phyloP scores from a whole-genome alignment of 2,329 filamentous ascomycete genomes.

The Fusarium sp. region DNA sequence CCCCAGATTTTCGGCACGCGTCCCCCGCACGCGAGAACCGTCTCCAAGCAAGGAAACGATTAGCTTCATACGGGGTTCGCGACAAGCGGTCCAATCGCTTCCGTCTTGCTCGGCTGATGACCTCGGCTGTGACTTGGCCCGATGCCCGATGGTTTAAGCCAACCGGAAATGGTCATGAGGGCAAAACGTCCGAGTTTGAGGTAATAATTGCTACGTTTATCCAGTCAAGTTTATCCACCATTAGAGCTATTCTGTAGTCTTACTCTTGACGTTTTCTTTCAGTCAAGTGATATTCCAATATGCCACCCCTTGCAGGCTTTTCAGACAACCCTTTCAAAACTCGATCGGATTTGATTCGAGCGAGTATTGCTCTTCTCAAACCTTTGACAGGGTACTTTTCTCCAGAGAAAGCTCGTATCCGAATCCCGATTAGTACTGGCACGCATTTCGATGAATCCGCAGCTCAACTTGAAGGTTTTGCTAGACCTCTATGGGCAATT shows the following conservation, averaged over 20 bases:
- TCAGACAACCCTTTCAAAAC: conserved; percentile 54
- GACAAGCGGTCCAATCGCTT: conserved; percentile 29
- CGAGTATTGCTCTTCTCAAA: conserved; percentile 49
- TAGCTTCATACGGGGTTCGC: background rate
- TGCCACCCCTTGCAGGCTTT: conserved; percentile 55
- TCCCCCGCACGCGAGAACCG: conserved; percentile 18
- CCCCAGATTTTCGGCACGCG: background rate
- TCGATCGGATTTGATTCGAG: conserved; percentile 51
- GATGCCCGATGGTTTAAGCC: conserved; percentile 23
- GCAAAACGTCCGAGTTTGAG: background rate
- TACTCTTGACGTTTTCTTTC: background rate
- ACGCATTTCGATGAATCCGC: conserved; percentile 58
- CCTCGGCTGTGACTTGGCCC: conserved; percentile 22
- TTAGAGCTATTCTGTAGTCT: background rate
- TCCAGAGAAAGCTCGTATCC: conserved; percentile 49
- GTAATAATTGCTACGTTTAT: background rate
- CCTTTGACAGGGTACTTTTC: conserved; percentile 52
- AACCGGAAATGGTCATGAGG: background rate
- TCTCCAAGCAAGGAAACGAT: conserved; percentile 3
- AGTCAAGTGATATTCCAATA: conserved; percentile 26
- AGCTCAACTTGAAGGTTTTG: conserved; percentile 60
- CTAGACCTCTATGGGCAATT: conserved; percentile 53
- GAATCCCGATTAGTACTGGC: conserved; percentile 52
- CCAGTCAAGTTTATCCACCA: background rate
- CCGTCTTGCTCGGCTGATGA: background rate